Base-by-base conservation (phyloP, 345 rosid genomes). In the Luvunga scandens region DNA sequence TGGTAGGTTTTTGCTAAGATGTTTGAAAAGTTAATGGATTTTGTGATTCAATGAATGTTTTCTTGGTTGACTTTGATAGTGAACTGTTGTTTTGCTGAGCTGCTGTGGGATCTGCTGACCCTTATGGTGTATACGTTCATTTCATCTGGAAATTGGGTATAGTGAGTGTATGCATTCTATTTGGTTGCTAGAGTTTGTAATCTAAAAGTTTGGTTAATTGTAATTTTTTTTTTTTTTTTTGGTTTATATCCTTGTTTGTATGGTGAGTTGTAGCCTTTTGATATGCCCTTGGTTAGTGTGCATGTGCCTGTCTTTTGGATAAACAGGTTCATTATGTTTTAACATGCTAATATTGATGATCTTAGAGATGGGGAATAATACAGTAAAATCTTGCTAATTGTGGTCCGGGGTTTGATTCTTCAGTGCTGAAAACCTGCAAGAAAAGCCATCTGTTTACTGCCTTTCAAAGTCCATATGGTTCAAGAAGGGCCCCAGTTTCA, bases 31-130 rank as follows among this genome's bases (percentile, higher is more conserved):
- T 73, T 77, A 50, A 31, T 75, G 72, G 57, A 28, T 83, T 77
- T 81, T 63, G 21, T 64, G 74, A 42, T 72, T 45, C 55, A 34
- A 39, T 70, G 27, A 62, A 6, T 70, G 28, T 67, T 71, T 79
- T 30, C 38, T 75, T 57, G 36, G 64, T 80, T 80, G 79, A 73
- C 78, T 67, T 69, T 57, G 55, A 61, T 7, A 18, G 22, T 50
- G 64, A 50, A 21, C 50, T 76, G 25, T 45, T 65, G 56, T 72
- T 31, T 6, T 16, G 76, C 30, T 73, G 76, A 56, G 16, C 42
- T 12, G 0, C 5, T 57, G 1, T 53, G n/a, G 34, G 36, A 30
- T 55, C 61, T 22, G 36, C 25, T 68, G 64, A 73, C 63, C 38
- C 53, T 7, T 75, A 71, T 71, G 48, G 12, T 59, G 18, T 70